phyloP scores from a whole-genome alignment of 2,329 filamentous ascomycete genomes.

The Fusarium musae region DNA sequence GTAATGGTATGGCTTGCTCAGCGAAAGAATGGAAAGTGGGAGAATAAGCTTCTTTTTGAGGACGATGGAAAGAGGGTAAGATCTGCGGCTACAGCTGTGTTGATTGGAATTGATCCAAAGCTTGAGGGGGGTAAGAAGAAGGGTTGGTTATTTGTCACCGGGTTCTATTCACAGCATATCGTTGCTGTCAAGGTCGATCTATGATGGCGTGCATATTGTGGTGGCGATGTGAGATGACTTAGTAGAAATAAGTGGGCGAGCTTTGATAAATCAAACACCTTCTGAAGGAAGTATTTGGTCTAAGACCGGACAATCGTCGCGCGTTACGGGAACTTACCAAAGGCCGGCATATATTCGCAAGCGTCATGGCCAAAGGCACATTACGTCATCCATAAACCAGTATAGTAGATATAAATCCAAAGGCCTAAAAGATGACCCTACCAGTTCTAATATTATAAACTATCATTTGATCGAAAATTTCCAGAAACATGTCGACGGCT shows the following conservation, averaged over 20 bases:
- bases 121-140: conserved; percentile 56
- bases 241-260: rapidly evolving
- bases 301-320: neutral
- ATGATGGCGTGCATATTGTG: neutral
- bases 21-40: conserved; percentile 48
- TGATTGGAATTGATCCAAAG: conserved; percentile 63
- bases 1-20: conserved; percentile 58
- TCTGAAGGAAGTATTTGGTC: neutral
- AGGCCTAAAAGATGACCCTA: neutral
- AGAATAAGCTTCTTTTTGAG: conserved; percentile 63
- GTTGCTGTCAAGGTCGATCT: conserved; percentile 65
- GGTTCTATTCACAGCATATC: conserved; percentile 61
- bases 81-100: conserved; percentile 61
- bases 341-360: neutral
- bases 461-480: neutral
- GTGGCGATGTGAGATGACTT: neutral
- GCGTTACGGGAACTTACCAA: neutral
- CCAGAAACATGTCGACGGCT: neutral
- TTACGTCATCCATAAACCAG: neutral
- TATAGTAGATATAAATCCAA: neutral
- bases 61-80: conserved; percentile 65
- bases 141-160: conserved; percentile 69
- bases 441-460: rapidly evolving
- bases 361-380: neutral
- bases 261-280: neutral